Evolutionary conservation across 495 filamentous ascomycete genomes (phyloP).

Genomic region (Penicillium bovifimosum): DNA sequence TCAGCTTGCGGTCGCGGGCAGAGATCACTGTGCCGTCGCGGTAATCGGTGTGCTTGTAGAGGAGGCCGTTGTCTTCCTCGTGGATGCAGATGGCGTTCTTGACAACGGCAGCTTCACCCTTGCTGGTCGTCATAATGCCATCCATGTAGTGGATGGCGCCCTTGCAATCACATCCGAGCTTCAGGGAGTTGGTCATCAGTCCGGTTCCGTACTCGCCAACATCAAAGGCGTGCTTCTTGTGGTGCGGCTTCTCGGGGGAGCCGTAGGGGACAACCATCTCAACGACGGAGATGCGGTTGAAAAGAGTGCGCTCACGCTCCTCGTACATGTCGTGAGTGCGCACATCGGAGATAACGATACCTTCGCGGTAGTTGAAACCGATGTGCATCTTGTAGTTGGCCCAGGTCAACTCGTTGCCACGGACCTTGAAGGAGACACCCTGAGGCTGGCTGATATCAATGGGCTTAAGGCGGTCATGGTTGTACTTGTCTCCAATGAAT

Average conservation of each 20-base stretch:
- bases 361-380: constrained; percentile 87
- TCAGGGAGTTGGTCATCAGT: constrained; percentile 68
- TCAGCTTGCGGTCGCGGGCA: constrained; percentile 63
- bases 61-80: constrained; percentile 67
- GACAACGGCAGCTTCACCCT: constrained; percentile 55
- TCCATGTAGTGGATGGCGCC: constrained; percentile 73
- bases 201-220: constrained; percentile 72
- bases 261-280: constrained; percentile 81
- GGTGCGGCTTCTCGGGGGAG: constrained; percentile 65
- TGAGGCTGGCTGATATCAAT: constrained; percentile 38
- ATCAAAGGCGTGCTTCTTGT: constrained; percentile 75
- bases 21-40: constrained; percentile 63
- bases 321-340: constrained; percentile 85
- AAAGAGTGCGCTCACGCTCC: constrained; percentile 66
- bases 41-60: constrained; percentile 82
- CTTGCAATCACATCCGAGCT: constrained; percentile 64
- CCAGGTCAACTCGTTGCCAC: constrained; percentile 35
- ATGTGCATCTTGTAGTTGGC: constrained; percentile 45
- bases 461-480: constrained; percentile 34
- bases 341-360: constrained; percentile 89
- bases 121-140: constrained; percentile 46
- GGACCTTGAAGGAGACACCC: constrained; percentile 38
- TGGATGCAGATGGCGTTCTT: constrained; percentile 77
- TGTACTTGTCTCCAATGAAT: constrained; percentile 32
- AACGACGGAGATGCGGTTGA: constrained; percentile 63